phyloP scores from a whole-genome alignment of 1,284 basidiomycete species.

The Moesziomyces parantarcticus region DNA sequence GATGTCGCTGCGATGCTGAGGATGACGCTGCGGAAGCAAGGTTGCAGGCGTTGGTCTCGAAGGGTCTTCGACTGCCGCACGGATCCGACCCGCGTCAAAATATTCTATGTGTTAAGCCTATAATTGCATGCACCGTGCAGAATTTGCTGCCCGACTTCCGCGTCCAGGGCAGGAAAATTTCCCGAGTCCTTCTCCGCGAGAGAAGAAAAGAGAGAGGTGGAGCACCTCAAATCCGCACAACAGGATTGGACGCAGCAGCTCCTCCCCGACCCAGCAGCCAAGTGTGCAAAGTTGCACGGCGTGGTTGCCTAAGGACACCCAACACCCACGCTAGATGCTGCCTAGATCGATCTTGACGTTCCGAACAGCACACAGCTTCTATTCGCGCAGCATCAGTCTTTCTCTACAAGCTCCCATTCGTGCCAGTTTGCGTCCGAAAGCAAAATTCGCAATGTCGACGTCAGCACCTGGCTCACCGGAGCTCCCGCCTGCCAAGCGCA shows the following conservation, averaged over 20 bases:
- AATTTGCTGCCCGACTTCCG: too few species aligned
- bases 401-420: background rate
- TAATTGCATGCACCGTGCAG: too few species aligned
- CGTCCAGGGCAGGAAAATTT: background rate
- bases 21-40: too few species aligned
- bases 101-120: too few species aligned
- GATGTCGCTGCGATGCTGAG: too few species aligned
- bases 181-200: background rate
- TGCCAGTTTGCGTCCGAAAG: too few species aligned
- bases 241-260: too few species aligned
- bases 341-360: slow-evolving; percentile 1
- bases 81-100: too few species aligned
- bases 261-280: too few species aligned
- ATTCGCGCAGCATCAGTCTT: background rate
- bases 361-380: background rate
- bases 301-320: background rate
- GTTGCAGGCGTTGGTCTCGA: too few species aligned
- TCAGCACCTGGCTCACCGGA: slow-evolving; percentile 23
- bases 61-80: too few species aligned
- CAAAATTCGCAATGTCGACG: slow-evolving; percentile 10
- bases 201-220: background rate
- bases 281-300: too few species aligned
- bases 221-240: background rate
- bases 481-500: slow-evolving; percentile 36
- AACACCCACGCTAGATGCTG: slow-evolving; percentile 24